Percentiles rank a stretch among this genome's conserved stretches.
phyloP scores from a whole-genome alignment of 345 rosid species.

The Populus deltoides region DNA sequence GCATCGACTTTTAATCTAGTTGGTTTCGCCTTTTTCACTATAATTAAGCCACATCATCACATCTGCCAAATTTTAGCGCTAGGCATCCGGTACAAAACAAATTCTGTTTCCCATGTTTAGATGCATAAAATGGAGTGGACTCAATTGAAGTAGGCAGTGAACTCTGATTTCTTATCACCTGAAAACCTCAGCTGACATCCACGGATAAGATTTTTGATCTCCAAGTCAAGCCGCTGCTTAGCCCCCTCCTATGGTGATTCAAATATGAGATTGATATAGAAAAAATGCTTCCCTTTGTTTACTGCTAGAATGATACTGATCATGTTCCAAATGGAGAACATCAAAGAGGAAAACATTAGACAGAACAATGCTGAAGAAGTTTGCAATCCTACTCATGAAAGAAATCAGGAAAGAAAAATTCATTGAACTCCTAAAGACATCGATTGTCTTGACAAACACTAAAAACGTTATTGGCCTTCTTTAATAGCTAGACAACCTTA shows the following conservation, averaged over 20 bases:
- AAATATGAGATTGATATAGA: background rate
- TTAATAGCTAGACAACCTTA: no score
- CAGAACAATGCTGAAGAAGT: no score
- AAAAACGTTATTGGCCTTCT: no score
- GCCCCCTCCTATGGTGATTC: background rate
- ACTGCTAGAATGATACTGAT: no score
- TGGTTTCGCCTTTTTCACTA: no score
- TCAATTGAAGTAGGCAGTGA: slow-evolving; percentile 39
- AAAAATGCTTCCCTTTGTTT: background rate
- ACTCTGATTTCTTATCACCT: slow-evolving; percentile 36
- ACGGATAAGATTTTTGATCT: background rate
- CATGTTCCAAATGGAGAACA: no score
- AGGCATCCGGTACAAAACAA: slow-evolving; percentile 34
- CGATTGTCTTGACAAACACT: no score
- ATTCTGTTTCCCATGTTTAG: slow-evolving; percentile 29
- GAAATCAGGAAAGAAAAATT: no score
- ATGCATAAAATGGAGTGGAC: slow-evolving; percentile 25
- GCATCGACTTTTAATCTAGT: no score
- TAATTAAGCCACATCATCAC: slow-evolving; percentile 13
- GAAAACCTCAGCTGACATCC: slow-evolving; percentile 15
- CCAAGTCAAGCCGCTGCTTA: background rate
- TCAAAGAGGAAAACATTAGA: no score
- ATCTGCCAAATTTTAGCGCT: slow-evolving; percentile 45
- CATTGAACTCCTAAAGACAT: no score
- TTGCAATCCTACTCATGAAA: no score